phyloP scores from a whole-genome alignment of 1,284 basidiomycete genomes.

The Puccinia hordei region DNA sequence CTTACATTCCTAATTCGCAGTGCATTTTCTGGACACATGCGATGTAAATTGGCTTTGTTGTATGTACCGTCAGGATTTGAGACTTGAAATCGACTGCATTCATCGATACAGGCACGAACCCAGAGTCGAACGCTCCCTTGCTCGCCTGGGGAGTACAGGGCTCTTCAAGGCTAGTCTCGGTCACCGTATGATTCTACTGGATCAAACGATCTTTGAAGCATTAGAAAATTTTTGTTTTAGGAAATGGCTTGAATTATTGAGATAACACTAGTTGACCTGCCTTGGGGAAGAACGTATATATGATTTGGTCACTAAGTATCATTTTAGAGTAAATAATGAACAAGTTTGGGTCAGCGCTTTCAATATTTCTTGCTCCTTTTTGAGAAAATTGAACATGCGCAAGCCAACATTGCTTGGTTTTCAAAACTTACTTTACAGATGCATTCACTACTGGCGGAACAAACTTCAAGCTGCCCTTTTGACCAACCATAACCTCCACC shows the following conservation, averaged over 20 bases:
- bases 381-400: too few species aligned
- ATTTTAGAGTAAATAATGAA: background rate
- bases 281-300: slow-evolving; percentile 3
- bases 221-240: background rate
- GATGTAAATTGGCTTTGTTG: slow-evolving; percentile 12
- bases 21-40: slow-evolving; percentile 13
- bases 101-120: slow-evolving; percentile 3
- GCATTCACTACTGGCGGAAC: slow-evolving; percentile 13
- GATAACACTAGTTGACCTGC: background rate
- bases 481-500: slow-evolving; percentile 5
- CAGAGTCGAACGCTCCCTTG: background rate
- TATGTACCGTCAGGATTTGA: slow-evolving; percentile 12
- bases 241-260: background rate
- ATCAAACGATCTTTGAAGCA: background rate
- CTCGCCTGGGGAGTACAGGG: background rate
- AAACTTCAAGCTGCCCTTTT: slow-evolving; percentile 3
- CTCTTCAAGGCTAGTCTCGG: slow-evolving; percentile 16
- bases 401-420: too few species aligned
- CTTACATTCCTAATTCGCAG: slow-evolving; percentile 19
- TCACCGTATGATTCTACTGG: slow-evolving; percentile 8
- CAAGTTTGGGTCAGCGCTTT: background rate
- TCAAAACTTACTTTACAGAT: background rate
- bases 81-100: background rate
- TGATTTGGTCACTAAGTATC: background rate
- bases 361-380: background rate